phyloP scores from a whole-genome alignment of 208 protist genomes.

The Spironucleus salmonicida region DNA sequence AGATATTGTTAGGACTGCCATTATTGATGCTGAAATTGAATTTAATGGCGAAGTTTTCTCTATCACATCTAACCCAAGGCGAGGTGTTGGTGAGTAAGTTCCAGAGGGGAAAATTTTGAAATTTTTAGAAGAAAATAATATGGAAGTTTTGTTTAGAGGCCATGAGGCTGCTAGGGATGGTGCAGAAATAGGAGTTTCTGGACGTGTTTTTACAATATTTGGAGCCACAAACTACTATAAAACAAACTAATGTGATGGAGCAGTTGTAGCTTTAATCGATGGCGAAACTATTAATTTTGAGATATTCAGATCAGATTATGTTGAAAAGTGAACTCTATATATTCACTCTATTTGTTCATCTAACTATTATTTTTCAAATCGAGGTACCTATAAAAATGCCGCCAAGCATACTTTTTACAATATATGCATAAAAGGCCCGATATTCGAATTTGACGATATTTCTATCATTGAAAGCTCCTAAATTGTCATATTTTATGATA shows the following conservation, averaged over 20 bases:
- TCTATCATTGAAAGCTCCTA: neutral
- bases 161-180: neutral
- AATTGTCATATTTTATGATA: neutral
- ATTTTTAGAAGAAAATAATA: neutral
- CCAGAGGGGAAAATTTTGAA: neutral
- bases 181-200: neutral
- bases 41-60: neutral
- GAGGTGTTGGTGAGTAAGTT: neutral
- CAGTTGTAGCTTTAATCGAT: no score
- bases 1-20: neutral
- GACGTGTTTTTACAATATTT: neutral
- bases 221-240: neutral
- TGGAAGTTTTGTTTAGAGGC: neutral
- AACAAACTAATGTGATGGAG: no score
- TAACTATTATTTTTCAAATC: no score
- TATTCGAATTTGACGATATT: no score
- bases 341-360: no score
- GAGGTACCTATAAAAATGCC: no score
- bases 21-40: neutral
- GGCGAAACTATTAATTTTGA: no score
- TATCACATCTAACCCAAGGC: neutral
- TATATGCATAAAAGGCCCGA: no score
- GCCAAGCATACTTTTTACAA: no score
- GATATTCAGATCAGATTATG: no score
- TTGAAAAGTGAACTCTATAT: no score